phyloP scores from a whole-genome alignment of 495 filamentous ascomycete species.

The Hypoxylon fuscum region DNA sequence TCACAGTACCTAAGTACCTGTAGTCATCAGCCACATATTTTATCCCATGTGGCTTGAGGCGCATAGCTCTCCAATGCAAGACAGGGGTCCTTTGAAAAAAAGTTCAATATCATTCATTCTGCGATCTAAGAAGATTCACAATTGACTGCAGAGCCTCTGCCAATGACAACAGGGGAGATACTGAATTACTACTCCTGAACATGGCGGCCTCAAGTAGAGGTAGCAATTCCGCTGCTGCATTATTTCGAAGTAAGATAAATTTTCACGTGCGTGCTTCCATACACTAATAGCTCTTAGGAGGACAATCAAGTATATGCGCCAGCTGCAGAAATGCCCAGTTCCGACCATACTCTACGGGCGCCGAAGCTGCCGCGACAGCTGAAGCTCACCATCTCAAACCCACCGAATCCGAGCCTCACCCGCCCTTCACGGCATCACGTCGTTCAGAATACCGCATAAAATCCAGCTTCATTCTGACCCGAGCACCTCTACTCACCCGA shows the following conservation, averaged over 20 bases:
- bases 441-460: conserved; percentile 69
- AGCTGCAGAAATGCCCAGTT: conserved; percentile 40
- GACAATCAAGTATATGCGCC: conserved; percentile 45
- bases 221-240: conserved; percentile 47
- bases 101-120: conserved; percentile 30
- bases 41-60: conserved; percentile 7
- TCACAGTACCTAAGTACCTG: neutral
- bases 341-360: conserved; percentile 41
- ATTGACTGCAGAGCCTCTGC: conserved; percentile 31
- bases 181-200: conserved; percentile 33
- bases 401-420: conserved; percentile 35
- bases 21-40: neutral
- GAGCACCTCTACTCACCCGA: conserved; percentile 86
- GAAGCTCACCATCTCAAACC: conserved; percentile 42
- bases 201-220: conserved; percentile 64
- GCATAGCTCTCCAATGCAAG: neutral
- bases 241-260: conserved; percentile 52
- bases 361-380: conserved; percentile 29
- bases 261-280: conserved; percentile 3
- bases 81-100: conserved; percentile 41
- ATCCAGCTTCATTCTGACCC: conserved; percentile 83
- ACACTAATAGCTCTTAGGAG: conserved; percentile 28
- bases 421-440: conserved; percentile 38
- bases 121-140: conserved; percentile 7
- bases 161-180: conserved; percentile 25